Conservation (phyloP, 495 filamentous ascomycete species). For the Penicillium canariense region DNA sequence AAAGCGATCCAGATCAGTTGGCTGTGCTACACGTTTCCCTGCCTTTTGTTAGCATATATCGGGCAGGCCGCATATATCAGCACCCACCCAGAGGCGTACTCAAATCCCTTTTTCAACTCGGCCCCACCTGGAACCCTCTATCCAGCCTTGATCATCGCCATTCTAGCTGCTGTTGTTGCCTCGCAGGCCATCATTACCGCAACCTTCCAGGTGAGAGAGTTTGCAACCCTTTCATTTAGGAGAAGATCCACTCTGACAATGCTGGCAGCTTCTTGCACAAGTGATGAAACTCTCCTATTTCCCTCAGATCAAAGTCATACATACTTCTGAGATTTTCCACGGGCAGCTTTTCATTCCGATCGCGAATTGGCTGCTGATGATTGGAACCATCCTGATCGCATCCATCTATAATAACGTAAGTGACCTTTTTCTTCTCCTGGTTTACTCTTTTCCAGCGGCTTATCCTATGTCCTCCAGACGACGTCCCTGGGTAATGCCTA, state of each 20-base stretch:
- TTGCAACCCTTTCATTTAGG: not conserved
- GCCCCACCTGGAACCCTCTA: constrained; percentile 66
- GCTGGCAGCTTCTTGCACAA: constrained; percentile 60
- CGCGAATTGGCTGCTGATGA: constrained; percentile 71
- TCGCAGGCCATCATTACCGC: constrained; percentile 75
- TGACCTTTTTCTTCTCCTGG: not conserved
- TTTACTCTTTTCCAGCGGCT: not conserved
- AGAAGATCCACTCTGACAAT: not conserved
- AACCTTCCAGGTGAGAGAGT: constrained; percentile 51
- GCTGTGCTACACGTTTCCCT: constrained; percentile 63
- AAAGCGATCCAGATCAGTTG: constrained; percentile 64
- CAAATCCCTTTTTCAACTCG: constrained; percentile 70
- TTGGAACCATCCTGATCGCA: constrained; percentile 71
- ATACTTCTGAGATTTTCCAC: constrained; percentile 64
- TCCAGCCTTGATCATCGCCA: constrained; percentile 61
- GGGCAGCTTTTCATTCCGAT: constrained; percentile 71
- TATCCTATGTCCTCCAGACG: constrained; percentile 27
- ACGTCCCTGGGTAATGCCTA: constrained; percentile 50
- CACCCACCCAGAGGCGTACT: constrained; percentile 55
- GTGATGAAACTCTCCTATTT: constrained; percentile 75
- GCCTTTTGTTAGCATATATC: constrained; percentile 67
- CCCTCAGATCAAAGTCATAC: constrained; percentile 66
- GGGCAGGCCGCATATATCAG: constrained; percentile 74
- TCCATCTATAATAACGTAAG: constrained; percentile 66
- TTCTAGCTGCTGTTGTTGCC: constrained; percentile 71